Conservation (phyloP, 441 rosid species). For the Gossypium davidsonii region DNA sequence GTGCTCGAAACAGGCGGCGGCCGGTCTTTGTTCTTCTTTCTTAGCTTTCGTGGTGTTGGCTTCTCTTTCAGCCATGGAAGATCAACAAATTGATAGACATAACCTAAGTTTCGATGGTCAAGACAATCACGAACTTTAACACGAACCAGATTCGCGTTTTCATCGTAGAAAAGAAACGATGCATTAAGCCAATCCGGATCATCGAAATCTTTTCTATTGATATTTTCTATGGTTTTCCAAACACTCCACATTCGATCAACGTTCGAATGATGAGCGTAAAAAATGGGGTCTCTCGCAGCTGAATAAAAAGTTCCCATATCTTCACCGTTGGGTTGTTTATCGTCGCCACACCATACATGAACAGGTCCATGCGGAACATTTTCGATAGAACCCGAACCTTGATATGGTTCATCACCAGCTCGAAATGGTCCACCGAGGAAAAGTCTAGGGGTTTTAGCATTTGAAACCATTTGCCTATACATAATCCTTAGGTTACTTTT, state of each 20-base stretch:
- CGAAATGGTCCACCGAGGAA: slow-evolving; percentile 43
- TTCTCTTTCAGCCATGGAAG: slow-evolving; percentile 43
- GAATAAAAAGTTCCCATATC: slow-evolving; percentile 63
- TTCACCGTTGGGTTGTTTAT: slow-evolving; percentile 39
- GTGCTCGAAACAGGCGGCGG: slow-evolving; percentile 2
- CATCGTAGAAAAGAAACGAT: slow-evolving; percentile 43
- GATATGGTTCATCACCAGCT: slow-evolving; percentile 40
- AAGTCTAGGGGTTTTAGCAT: slow-evolving; percentile 37
- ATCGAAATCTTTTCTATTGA: slow-evolving; percentile 21
- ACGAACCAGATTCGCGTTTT: slow-evolving; percentile 44
- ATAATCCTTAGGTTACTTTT: slow-evolving; percentile 38
- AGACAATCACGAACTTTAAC: slow-evolving; percentile 46
- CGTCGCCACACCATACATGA: slow-evolving; percentile 48
- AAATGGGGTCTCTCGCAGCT: slow-evolving; percentile 55
- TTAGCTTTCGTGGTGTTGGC: slow-evolving; percentile 35
- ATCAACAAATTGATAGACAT: slow-evolving; percentile 40
- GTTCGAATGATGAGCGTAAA: slow-evolving; percentile 50
- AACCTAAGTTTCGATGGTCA: slow-evolving; percentile 32
- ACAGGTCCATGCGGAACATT: slow-evolving; percentile 40
- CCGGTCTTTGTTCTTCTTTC: no score
- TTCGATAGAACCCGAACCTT: slow-evolving; percentile 47
- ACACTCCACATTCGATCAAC: slow-evolving; percentile 50
- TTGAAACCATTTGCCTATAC: slow-evolving; percentile 55
- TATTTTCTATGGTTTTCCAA: slow-evolving; percentile 48
- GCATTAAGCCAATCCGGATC: slow-evolving; percentile 50